Evolutionary conservation across 352 stramenopile species (phyloP), one percentile per base, ranked within the genome.

Genomic region (Phytophthora sp.): DNA sequence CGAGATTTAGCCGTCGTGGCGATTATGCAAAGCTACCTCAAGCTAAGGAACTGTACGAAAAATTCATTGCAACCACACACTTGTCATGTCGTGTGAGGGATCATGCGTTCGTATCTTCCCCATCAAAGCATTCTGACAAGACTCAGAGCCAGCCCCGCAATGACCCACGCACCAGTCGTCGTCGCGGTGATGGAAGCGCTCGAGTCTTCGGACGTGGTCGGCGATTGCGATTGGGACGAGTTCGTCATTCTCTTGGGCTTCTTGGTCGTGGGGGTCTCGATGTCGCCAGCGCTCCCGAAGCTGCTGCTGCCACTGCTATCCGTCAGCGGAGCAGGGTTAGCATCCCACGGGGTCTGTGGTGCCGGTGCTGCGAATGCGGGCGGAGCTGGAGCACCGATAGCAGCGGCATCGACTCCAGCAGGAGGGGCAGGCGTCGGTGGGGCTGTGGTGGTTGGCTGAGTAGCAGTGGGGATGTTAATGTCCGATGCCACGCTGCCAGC

Each of bases 1-100:
- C 59, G 66, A 69, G 60, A 70, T 73, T 73, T 41, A 71, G 50
- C 41, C 38, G 33, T n/a, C n/a, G n/a, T n/a, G 45, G 42, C 47
- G 38, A 66, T 60, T 68, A 68, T 59, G 64, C 38, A 68, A 51
- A 55, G 12, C 33, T 29, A 50, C 52, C 60, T 66, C 50, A 64
- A 59, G 50, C 38, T 52, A 57, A 9, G 23, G 50, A 68, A 72
- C 56, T 58, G 52, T 62, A 62, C n/a, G 50, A 47, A 71, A 74
- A 74, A 74, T 74, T 47, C 66, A 66, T 20, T 42, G 60, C 60
- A 62, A 66, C 49, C 30, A 56, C 39, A 33, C 35, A 23, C 45
- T 63, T 71, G 66, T 74, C 56, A 15, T 60, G 56, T 74, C 55
- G 66, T 63, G 45, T n/a, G n/a, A n/a, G 30, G 41, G 47, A 42